These are phyloP conservation scores for Misopates orontium DNA, from an alignment of 257 asterid genomes.

Conservation along the genomic window DNA sequence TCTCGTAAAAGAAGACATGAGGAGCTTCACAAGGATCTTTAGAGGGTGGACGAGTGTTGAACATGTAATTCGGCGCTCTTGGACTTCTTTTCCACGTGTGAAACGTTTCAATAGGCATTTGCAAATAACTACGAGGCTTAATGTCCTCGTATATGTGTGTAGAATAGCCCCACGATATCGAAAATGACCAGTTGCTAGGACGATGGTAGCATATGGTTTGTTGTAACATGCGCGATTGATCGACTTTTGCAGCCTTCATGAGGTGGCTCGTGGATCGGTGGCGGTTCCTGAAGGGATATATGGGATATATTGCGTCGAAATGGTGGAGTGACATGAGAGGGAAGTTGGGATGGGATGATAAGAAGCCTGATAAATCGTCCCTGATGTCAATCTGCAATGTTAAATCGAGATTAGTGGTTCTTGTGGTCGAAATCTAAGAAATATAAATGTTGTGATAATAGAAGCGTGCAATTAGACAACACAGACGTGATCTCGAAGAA, in stretches of 20 bases:
- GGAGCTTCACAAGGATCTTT: constrained; percentile 56
- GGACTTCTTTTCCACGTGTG: constrained; percentile 35
- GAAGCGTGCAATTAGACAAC: no score
- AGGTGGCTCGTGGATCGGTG: constrained; percentile 47
- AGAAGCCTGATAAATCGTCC: constrained; percentile 56
- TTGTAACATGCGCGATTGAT: constrained; percentile 53
- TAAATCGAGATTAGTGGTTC: no score
- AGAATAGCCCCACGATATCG: constrained; percentile 57
- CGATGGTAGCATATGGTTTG: constrained; percentile 53
- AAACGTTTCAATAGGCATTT: constrained; percentile 54
- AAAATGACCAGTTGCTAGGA: constrained; percentile 49
- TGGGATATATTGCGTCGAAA: constrained; percentile 46
- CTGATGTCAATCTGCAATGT: constrained; percentile 50
- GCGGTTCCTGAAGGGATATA: constrained; percentile 44
- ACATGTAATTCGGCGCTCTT: constrained; percentile 48
- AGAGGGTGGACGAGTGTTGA: constrained; percentile 47
- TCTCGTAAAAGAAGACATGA: constrained; percentile 46
- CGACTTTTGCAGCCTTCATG: constrained; percentile 41
- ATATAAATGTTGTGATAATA: no score
- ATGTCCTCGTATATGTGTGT: constrained; percentile 42
- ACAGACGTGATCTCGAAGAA: no score
- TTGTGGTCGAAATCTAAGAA: no score
- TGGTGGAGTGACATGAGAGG: constrained; percentile 64
- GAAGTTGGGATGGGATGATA: constrained; percentile 55
- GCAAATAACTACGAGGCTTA: constrained; percentile 42